A percentile compares a stretch with the other conserved stretches of the same genome.
Evolutionary conservation across 2,329 filamentous ascomycete species (phyloP).

Genomic region (Plenodomus lindquistii): DNA sequence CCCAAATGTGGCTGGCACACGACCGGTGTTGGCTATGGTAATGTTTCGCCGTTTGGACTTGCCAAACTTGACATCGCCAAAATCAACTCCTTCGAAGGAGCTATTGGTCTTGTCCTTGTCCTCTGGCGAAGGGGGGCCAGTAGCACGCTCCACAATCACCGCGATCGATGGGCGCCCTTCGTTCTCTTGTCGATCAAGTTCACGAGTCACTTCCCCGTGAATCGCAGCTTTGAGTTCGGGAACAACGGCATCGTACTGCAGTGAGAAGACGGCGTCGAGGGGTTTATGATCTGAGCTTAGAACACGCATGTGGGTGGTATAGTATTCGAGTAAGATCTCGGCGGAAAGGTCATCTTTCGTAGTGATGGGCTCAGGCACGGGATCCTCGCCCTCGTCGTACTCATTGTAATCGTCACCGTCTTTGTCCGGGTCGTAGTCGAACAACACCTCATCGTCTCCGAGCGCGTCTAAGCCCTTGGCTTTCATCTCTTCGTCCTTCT

Average conservation of each 20-base stretch:
- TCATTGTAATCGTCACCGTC: conserved; percentile 61
- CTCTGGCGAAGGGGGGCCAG: conserved; percentile 26
- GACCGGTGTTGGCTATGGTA: conserved; percentile 90
- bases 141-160: conserved; percentile 70
- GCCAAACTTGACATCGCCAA: conserved; percentile 74
- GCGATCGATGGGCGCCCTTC: conserved; percentile 83
- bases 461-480: conserved; percentile 74
- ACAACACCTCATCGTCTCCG: conserved; percentile 80
- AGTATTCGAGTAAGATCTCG: conserved; percentile 64
- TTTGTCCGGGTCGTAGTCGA: conserved; percentile 84
- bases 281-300: conserved; percentile 96
- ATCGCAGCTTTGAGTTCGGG: conserved; percentile 82
- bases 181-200: conserved; percentile 89
- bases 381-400: conserved; percentile 42
- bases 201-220: conserved; percentile 82
- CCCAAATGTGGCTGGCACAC: conserved; percentile 75
- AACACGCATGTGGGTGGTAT: conserved; percentile 86
- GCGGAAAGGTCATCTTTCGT: conserved; percentile 64
- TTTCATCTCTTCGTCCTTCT: conserved; percentile 83
- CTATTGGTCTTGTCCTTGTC: conserved; percentile 42
- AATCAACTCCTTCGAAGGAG: conserved; percentile 66
- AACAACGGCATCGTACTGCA: conserved; percentile 85
- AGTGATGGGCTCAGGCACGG: conserved; percentile 54
- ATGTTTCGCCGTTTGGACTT: conserved; percentile 67
- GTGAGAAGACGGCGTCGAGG: conserved; percentile 76